Conservation (phyloP, 805 yeast species). For the Wickerhamomyces alni region DNA sequence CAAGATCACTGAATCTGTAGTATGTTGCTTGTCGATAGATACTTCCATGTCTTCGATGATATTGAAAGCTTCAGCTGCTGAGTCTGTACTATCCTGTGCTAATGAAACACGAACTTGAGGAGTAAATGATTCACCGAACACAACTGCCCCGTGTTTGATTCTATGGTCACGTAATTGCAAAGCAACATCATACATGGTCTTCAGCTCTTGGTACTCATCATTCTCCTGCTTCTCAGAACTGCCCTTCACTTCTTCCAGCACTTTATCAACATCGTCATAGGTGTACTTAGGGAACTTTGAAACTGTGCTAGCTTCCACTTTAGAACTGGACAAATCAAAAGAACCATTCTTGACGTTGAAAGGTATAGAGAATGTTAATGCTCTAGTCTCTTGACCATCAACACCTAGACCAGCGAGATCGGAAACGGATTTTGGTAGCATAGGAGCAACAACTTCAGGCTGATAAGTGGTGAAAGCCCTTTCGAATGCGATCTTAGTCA, state of each 20-base stretch:
- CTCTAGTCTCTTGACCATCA: constrained; percentile 36
- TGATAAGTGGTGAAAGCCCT: constrained; percentile 66
- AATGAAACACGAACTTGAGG: constrained; percentile 15
- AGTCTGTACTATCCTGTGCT: not conserved
- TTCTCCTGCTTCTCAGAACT: not conserved
- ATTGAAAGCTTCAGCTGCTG: not conserved
- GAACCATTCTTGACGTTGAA: constrained; percentile 21
- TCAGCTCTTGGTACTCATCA: constrained; percentile 28
- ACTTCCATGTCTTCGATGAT: constrained; percentile 13
- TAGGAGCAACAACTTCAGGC: constrained; percentile 57
- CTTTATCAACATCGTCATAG: constrained; percentile 54
- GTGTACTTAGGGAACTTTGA: constrained; percentile 48
- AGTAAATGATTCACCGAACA: constrained; percentile 31
- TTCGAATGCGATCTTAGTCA: constrained; percentile 52
- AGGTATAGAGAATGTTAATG: constrained; percentile 37
- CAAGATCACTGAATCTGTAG: constrained; percentile 47
- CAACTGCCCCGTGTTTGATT: constrained; percentile 34
- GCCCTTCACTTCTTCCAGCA: constrained; percentile 27
- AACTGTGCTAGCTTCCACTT: constrained; percentile 36
- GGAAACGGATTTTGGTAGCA: constrained; percentile 61
- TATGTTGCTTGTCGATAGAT: constrained; percentile 19
- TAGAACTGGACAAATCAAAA: constrained; percentile 20
- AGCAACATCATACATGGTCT: constrained; percentile 28
- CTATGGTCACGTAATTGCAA: constrained; percentile 20
- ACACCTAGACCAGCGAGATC: constrained; percentile 46